Base-by-base conservation (phyloP, 768 basidiomycete species). In the Tulasnella sp. region DNA sequence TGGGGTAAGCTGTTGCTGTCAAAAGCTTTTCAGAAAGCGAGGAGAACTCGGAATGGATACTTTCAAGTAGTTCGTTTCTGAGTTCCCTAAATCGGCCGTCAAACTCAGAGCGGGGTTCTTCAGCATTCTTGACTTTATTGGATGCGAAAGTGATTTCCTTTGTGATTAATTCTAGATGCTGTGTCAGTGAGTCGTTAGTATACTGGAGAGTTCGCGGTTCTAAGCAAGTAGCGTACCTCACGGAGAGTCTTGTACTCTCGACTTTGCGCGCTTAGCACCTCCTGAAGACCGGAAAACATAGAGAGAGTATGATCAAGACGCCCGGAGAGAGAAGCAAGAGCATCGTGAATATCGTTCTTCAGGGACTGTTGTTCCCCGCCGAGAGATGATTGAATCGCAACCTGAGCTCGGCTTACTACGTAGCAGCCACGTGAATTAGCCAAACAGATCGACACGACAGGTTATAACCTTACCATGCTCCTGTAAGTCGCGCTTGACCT, bases 401-500 rank as follows among this genome's bases (percentile, higher is more conserved):
- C 38, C 17, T 54, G 49, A 31, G 49, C 37, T 19, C 29, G n/a
- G 37, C 73, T 67, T 1, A 74, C 73, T 74, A 40, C 14, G 19
- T 25, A 11, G 38, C 5, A 8, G 34, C 31, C 31, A 12, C 17
- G 19, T 25, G 25, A 17, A 39, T 58, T 64, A 29, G 58, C 14
- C 31, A 14, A 29, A 34, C 12, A 34, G 6, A 14, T 29, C 25
- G 14, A 12, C 29, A n/a, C 3, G 9, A 14, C 58, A 64, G 11
- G 6, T 12, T 6, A 9, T n/a, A n/a, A 7, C 22, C 7, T 37
- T n/a, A 74, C 73, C 73, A 38, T 74, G 58, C n/a, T 54, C 54
- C 54, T 74, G 73, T 19, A 74, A 39, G 17, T 74, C 73, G 15
- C 73, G 42, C 73, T 74, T 74, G 52, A 40, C 58, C 54, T 74